A percentile compares a stretch with the other conserved stretches of the same genome.
Conservation (phyloP, 331 rosid genomes). For the Cydonia oblonga region DNA sequence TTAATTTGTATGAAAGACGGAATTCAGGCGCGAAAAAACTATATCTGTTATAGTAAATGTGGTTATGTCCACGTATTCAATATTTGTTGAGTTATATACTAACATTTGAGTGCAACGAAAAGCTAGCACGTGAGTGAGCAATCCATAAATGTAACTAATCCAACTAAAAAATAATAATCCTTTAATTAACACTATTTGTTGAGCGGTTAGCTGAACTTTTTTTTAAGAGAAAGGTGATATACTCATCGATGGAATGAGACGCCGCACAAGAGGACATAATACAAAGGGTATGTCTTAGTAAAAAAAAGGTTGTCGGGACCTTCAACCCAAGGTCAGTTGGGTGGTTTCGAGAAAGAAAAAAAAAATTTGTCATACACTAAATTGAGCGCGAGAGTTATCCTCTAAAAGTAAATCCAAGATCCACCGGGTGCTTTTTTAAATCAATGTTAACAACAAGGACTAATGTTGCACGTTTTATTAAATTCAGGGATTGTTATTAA, state of each 20-base stretch:
- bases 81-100: neutral
- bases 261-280: too few relatives aligned
- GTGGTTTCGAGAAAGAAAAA: too few relatives aligned
- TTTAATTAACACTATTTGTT: neutral
- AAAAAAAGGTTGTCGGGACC: too few relatives aligned
- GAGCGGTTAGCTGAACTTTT: neutral
- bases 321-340: neutral
- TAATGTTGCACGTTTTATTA: neutral
- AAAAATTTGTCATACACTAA: neutral
- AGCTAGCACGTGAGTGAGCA: neutral
- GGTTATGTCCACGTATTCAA: neutral
- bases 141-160: too few relatives aligned
- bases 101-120: neutral
- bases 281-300: too few relatives aligned
- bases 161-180: neutral
- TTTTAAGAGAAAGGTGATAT: too few relatives aligned
- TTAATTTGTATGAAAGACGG: too few relatives aligned
- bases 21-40: too few relatives aligned
- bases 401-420: neutral
- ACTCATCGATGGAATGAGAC: neutral
- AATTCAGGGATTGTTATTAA: too few relatives aligned
- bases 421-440: neutral
- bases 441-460: neutral
- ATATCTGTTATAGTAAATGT: too few relatives aligned
- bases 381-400: neutral